Base-by-base conservation (phyloP, 352 stramenopile species). In the Globisporangium recalcitrans region DNA sequence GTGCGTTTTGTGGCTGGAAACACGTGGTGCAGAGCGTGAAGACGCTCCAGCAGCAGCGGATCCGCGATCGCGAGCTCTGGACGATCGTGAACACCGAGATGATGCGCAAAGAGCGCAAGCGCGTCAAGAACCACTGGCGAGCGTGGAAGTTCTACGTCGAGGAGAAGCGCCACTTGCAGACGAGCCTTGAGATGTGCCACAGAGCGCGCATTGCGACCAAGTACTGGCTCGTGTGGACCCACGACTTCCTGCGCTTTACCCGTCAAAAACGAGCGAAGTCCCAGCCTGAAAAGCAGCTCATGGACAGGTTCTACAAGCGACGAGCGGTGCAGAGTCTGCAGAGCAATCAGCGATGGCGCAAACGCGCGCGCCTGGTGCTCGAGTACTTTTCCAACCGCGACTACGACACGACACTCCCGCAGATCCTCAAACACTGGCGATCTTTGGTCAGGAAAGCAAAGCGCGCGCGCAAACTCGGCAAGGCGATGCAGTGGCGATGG, bases 1-100 rank as follows among this genome's bases (percentile, higher is more conserved):
- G 36, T 0, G 53, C 81, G 22, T 72, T 88, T 21, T 29, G 52
- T 10, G 59, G 58, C 11, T 91, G 81, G 81, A 64, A 65, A 24
- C 32, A 76, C 5, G 62, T 80, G 1, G 78, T 91, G 9, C 58
- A 47, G 13, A 60, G 64, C 1, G 75, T 84, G 0, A 80, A 79
- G 55, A 61, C 73, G 11, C 71, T 87, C 0, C 81, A 88, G 22
- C 64, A 52, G 1, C 68, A 85, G 22, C 74, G 78, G 0, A 48
- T 73, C 6, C 77, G 79, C 11, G 81, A 89, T 62, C 75, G 79
- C 1, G 72, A 89, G 56, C 22, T 88, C 27, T 77, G 72, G 70
- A 71, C 77, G 16, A 78, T 91, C 31, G 79, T 82, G 14, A 82
- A 69, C 14, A 82, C 75, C 0, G 74, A 87, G 26, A 78, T 88